phyloP scores from a whole-genome alignment of 768 basidiomycete species.

The Lyophyllum atratum region DNA sequence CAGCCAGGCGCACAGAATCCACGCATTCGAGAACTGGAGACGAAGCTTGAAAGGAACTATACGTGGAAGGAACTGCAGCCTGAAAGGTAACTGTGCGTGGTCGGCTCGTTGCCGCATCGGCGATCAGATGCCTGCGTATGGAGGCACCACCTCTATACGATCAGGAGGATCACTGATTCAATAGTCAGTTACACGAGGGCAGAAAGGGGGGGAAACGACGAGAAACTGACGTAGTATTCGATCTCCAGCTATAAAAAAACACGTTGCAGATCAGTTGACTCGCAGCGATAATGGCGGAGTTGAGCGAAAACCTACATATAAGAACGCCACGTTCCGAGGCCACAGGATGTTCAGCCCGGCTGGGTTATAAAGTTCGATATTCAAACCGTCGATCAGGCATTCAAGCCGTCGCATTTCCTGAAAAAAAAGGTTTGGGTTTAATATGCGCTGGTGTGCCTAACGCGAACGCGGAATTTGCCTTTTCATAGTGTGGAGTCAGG shows the following conservation, averaged over 20 bases:
- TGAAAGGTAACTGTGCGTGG: not conserved
- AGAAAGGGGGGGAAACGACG: conserved; percentile 12
- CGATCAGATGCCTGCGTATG: not conserved
- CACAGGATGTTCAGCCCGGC: conserved; percentile 85
- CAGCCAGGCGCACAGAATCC: conserved; percentile 4
- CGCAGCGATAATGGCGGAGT: conserved; percentile 4
- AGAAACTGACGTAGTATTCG: conserved; percentile 80
- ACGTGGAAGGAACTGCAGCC: too few species aligned
- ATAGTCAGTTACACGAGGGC: not conserved
- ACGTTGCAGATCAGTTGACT: conserved; percentile 4
- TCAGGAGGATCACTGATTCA: conserved; percentile 20
- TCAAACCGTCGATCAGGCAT: conserved; percentile 63
- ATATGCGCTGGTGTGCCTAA: not conserved
- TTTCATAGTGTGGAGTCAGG: conserved; percentile 75
- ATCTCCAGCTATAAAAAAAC: conserved; percentile 74
- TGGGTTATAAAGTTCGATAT: conserved; percentile 78
- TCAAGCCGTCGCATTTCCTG: conserved; percentile 81
- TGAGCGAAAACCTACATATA: conserved; percentile 71
- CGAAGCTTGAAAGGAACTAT: not conserved
- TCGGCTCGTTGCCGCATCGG: not conserved
- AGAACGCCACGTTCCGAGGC: conserved; percentile 83
- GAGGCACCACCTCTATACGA: not conserved
- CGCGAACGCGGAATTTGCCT: conserved; percentile 43
- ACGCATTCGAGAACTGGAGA: conserved; percentile 7
- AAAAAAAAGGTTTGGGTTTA: conserved; percentile 3